phyloP scores from a whole-genome alignment of 495 filamentous ascomycete species.

The Aspergillus egyptiacus region DNA sequence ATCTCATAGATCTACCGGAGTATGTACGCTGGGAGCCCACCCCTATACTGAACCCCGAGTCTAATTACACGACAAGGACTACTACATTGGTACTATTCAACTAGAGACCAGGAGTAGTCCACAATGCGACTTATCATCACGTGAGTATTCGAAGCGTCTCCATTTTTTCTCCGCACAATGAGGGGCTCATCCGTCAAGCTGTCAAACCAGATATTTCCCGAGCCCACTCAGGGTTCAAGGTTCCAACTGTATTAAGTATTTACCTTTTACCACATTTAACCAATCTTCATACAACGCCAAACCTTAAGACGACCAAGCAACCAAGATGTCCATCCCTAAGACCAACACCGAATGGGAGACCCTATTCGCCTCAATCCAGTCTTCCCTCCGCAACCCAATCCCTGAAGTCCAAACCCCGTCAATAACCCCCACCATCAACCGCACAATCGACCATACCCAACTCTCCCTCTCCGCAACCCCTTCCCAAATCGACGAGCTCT shows the following conservation, averaged over 20 bases:
- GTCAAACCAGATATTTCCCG: no score
- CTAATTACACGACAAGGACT: no score
- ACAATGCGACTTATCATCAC: not conserved
- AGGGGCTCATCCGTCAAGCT: not conserved
- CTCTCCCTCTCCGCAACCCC: conserved; percentile 48
- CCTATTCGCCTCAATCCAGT: conserved; percentile 24
- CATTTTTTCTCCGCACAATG: not conserved
- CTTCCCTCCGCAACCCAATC: conserved; percentile 22
- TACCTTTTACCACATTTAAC: not conserved
- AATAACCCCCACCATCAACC: conserved; percentile 22
- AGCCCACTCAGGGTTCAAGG: no score
- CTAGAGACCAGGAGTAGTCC: not conserved
- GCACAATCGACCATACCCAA: conserved; percentile 63
- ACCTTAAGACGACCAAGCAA: not conserved
- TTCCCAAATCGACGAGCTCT: conserved; percentile 54
- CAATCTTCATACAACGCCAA: not conserved
- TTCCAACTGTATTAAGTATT: not conserved
- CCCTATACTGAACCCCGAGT: no score
- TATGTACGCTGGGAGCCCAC: no score
- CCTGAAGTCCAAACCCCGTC: conserved; percentile 22
- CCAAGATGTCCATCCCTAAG: conserved; percentile 21
- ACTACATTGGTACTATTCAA: no score
- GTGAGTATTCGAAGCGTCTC: not conserved
- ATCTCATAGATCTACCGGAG: no score
- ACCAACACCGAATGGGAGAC: conserved; percentile 35